Evolutionary conservation across 2,329 filamentous ascomycete genomes (phyloP).

Genomic region (Xylaria sp.): DNA sequence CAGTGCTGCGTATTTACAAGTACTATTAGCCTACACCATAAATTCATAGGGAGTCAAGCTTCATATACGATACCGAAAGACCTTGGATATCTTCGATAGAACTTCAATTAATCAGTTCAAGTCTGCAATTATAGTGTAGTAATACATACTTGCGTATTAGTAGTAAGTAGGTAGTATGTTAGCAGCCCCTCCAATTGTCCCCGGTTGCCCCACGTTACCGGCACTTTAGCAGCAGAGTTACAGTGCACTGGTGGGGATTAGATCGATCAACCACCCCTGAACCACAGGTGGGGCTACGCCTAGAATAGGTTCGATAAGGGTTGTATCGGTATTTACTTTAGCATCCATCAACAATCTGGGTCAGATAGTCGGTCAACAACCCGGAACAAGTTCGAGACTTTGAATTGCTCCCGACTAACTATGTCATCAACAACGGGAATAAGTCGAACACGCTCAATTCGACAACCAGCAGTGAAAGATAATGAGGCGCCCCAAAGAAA

Average conservation of each 20-base stretch:
- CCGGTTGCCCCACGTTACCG: conserved; percentile 6
- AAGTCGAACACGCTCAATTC: conserved; percentile 61
- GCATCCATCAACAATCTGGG: neutral
- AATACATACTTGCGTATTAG: neutral
- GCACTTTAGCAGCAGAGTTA: conserved; percentile 4
- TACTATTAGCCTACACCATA: too few relatives aligned
- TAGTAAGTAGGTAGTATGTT: neutral
- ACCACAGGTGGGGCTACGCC: neutral
- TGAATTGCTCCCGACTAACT: conserved; percentile 32
- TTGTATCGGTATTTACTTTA: neutral
- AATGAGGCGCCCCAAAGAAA: conserved; percentile 35
- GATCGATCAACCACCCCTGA: conserved; percentile 2
- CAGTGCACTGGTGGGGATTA: neutral
- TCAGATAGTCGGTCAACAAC: conserved; percentile 24
- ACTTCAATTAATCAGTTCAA: neutral
- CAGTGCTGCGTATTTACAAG: too few relatives aligned
- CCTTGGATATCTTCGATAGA: neutral
- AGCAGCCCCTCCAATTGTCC: neutral
- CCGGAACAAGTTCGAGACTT: conserved; percentile 32
- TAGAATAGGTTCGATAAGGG: too few relatives aligned
- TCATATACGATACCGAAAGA: neutral
- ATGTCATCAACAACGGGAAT: conserved; percentile 57
- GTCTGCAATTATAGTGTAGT: neutral
- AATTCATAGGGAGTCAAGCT: too few relatives aligned
- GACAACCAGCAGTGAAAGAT: conserved; percentile 52